phyloP scores from a whole-genome alignment of 2,329 filamentous ascomycete genomes.

The Colletotrichum theobromicola region DNA sequence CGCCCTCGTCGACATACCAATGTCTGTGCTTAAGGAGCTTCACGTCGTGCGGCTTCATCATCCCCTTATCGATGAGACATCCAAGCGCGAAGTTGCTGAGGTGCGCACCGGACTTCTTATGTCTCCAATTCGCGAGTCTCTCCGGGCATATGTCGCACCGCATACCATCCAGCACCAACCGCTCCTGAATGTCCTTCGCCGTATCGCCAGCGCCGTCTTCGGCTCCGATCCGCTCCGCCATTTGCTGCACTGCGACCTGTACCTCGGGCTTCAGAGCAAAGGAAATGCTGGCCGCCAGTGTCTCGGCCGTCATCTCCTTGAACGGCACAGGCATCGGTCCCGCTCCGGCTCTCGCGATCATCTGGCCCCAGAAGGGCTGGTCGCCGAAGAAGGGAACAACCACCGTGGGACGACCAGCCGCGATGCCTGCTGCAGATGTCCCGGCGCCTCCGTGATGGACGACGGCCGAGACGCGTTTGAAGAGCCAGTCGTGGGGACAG shows the following conservation, averaged over 20 bases:
- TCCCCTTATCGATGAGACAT: conserved; percentile 58
- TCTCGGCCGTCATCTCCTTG: conserved; percentile 62
- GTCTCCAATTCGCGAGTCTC: conserved; percentile 65
- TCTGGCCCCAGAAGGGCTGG: conserved; percentile 71
- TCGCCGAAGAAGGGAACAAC: conserved; percentile 73
- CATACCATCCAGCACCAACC: conserved; percentile 57
- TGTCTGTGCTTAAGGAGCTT: conserved; percentile 54
- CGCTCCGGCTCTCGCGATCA: conserved; percentile 65
- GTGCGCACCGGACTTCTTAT: conserved; percentile 62
- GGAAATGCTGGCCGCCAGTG: conserved; percentile 56
- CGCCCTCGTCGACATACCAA: conserved; percentile 70
- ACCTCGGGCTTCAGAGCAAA: conserved; percentile 57
- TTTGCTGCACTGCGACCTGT: conserved; percentile 37
- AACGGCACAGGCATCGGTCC: conserved; percentile 63
- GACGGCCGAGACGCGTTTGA: conserved; percentile 61
- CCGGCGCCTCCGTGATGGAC: conserved; percentile 71
- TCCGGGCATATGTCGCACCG: conserved; percentile 64
- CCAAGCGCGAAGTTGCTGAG: conserved; percentile 67
- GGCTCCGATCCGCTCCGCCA: conserved; percentile 56
- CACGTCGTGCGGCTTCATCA: conserved; percentile 61
- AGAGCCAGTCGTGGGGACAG: conserved; percentile 71
- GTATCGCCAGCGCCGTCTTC: conserved; percentile 61
- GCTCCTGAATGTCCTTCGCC: conserved; percentile 58
- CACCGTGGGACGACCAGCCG: conserved; percentile 64
- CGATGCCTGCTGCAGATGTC: conserved; percentile 68